Base-by-base conservation (phyloP, 495 filamentous ascomycete species). In the Podospora anserina region DNA sequence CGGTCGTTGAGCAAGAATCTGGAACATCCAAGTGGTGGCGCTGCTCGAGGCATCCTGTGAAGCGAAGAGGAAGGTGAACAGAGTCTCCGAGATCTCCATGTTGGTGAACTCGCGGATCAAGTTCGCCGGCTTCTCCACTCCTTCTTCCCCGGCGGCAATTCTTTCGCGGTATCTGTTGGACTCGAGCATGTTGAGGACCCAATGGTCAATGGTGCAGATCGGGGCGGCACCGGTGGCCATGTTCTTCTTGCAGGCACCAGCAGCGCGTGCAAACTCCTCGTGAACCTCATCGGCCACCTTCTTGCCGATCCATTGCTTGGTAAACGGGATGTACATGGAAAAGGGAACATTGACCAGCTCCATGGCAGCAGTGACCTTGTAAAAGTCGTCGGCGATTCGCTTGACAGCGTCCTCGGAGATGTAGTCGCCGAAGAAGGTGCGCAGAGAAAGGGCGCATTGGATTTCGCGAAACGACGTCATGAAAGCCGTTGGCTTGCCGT, bases 51-150 rank as follows among this genome's bases (percentile, higher is more conserved):
- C 94, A 79, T 97, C 94, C 79, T 97, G 94, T 28, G 91, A 94
- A 57, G 94, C 94, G 79, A 97, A 97, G 59, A 97, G 84, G 85
- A 97, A 96, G 57, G 94, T 96, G 82, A 97, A 94, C 65, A 97
- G 72, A 2, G 94, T 97, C 82, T 93, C 90, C 66, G 91, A 84
- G 72, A 97, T 96, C 78, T 97, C 94, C 65, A 86, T 90, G 74
- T 97, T 89, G 76, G 86, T 87, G 79, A 97, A 97, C 34, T 89
- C 85, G 74, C 93, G 91, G 61, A 97, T 85, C 34, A 95, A 78
- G 77, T 87, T 87, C 4, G 87, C 73, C 32, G 92, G 93, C 85
- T 95, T 96, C 78, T 91, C 89, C 3, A 86, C 81, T 15, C 81
- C 77, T 64, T 90, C 85, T 63, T 90, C 86, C 28, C 91, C 92